phyloP scores from a whole-genome alignment of 495 filamentous ascomycete species.

The Neurospora terricola region DNA sequence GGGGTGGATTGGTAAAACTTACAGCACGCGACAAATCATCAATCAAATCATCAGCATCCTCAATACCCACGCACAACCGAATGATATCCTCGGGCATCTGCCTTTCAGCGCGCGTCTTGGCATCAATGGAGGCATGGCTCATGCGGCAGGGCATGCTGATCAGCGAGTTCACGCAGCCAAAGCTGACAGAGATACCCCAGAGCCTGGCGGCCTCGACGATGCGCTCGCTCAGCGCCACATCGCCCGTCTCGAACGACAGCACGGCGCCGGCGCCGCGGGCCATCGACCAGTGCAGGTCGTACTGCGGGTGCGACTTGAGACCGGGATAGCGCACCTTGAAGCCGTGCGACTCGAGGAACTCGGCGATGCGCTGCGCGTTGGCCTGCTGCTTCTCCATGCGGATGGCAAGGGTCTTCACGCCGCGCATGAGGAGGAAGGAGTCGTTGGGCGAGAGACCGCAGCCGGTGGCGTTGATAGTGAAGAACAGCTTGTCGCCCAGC shows the following conservation, averaged over 20 bases:
- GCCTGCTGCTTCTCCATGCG: slow-evolving; percentile 97
- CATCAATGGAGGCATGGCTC: slow-evolving; percentile 98
- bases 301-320: slow-evolving; percentile 87
- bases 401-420: slow-evolving; percentile 91
- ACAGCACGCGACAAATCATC: slow-evolving; percentile 86
- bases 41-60: slow-evolving; percentile 85
- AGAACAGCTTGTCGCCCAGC: slow-evolving; percentile 83
- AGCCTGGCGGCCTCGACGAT: slow-evolving; percentile 88
- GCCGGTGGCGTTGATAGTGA: slow-evolving; percentile 90
- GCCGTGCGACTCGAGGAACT: slow-evolving; percentile 82
- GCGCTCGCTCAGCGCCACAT: slow-evolving; percentile 68
- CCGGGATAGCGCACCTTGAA: slow-evolving; percentile 95
- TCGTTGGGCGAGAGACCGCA: slow-evolving; percentile 92
- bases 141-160: slow-evolving; percentile 99
- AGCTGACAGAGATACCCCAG: slow-evolving; percentile 93
- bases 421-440: slow-evolving; percentile 88
- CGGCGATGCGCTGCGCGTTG: slow-evolving; percentile 82
- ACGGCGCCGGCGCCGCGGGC: slow-evolving; percentile 90
- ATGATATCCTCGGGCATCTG: slow-evolving; percentile 95
- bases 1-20: slow-evolving; percentile 35
- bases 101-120: slow-evolving; percentile 79
- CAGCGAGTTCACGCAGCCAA: slow-evolving; percentile 94
- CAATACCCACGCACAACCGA: slow-evolving; percentile 89
- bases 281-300: slow-evolving; percentile 91
- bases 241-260: slow-evolving; percentile 89